Conservation (phyloP, 768 basidiomycete genomes). For the Flagelloscypha sp. region DNA sequence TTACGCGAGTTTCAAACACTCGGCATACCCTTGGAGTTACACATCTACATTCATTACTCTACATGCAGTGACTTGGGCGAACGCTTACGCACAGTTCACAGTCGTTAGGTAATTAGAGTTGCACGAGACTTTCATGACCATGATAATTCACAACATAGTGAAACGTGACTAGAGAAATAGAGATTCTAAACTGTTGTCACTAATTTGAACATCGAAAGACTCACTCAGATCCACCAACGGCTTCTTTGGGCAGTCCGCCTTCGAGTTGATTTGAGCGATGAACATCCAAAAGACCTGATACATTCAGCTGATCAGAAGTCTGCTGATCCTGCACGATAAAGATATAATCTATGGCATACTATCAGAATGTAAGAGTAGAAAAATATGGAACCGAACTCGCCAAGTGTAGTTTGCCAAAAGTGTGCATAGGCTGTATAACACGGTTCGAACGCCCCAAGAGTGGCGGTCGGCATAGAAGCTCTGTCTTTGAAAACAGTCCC, state of each 20-base stretch:
- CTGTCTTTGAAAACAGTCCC: slow-evolving; percentile 50
- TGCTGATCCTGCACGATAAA: slow-evolving; percentile 54
- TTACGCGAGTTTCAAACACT: no score
- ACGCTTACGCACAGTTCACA: no score
- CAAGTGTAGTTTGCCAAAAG: slow-evolving; percentile 77
- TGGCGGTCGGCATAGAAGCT: slow-evolving; percentile 25
- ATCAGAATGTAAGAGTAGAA: slow-evolving; percentile 4
- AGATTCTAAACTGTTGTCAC: no score
- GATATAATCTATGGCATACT: slow-evolving; percentile 66
- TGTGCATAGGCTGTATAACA: slow-evolving; percentile 86
- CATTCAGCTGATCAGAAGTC: slow-evolving; percentile 17
- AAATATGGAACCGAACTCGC: slow-evolving; percentile 28
- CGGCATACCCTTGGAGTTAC: no score
- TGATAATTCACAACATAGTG: slow-evolving; percentile 59
- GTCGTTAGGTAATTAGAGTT: no score
- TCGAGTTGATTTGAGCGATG: slow-evolving; percentile 50
- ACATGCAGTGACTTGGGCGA: no score
- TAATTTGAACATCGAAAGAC: no score
- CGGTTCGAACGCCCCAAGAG: slow-evolving; percentile 62
- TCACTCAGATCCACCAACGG: slow-evolving; percentile 81
- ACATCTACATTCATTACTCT: no score
- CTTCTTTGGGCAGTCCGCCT: slow-evolving; percentile 71
- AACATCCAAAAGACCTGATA: slow-evolving; percentile 54
- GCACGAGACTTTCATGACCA: slow-evolving; percentile 3
- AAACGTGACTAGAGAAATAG: no score